Base-by-base conservation (phyloP, 352 stramenopile species). In the Pythium phragmiticola region DNA sequence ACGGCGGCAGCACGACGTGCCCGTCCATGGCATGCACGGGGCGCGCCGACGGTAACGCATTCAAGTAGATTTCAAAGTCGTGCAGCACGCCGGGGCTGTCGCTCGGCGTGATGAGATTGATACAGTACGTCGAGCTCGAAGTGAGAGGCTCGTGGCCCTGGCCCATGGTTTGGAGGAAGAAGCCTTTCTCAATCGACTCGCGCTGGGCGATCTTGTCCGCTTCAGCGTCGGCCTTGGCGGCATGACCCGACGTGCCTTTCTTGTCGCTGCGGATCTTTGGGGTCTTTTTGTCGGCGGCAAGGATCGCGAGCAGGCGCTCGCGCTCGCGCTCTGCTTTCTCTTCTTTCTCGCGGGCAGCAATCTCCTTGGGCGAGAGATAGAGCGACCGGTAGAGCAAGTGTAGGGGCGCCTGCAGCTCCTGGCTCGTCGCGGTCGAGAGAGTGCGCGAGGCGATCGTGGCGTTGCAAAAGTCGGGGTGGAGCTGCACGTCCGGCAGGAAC, bases 311-410 rank as follows among this genome's bases (percentile, higher is more conserved):
- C 48, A 57, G 65, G n/a, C 37, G 62, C 34, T 68, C 58, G 7
- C 73, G 67, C 39, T 91, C 78, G 8, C 57, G 54, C 33, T 70
- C 50, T 46, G 65, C 63, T 50, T 81, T 72, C 57, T 78, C 57
- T 14, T 78, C 69, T 49, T 82, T 80, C 53, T 82, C 70, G 13
- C 82, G 73, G 14, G 69, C 52, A 16, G 66, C 69, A 30, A 91
- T 74, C 43, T 90, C 82, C 6, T 72, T 56, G 5, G 84, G 82
- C 4, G 82, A 90, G 9, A 91, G 63, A 59, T 81, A 93, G 7
- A 93, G 72, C 68, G 82, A 93, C 60, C 89, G 80, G 60, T 91
- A 93, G 45, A 93, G 74, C 37, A 90, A 65, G 30, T 77, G 75
- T 77, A 93, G 78, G 34, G 84, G 84, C 52, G 81, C 70, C 49